Evolutionary conservation across 257 asterid genomes (phyloP), one percentile per base, ranked within the genome.

Genomic region (Solanum peruvianum): DNA sequence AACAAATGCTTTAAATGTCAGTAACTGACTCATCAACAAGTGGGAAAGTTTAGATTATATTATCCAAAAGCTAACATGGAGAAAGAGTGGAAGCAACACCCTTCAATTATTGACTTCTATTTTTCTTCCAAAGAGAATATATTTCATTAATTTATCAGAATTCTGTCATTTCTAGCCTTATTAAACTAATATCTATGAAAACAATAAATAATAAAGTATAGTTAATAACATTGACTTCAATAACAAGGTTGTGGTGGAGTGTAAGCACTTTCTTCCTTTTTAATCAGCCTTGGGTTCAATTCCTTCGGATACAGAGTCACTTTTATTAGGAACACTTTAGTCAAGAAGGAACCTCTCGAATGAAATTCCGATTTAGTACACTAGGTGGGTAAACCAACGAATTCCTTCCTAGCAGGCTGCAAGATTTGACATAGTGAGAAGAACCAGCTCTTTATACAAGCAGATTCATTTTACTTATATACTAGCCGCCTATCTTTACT

Each of bases 251-350:
- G 10, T 16, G 10, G 1, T 16, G 62, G 62, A 52, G 0, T 6
- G 0, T 52, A 52, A 52, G 4, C 3, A 52, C 1, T 52, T 52
- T 0, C 2, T 52, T 0, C 0, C 1, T 52, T 52, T 0, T 52
- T 52, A 16, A 52, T 52, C 23, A 16, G 10, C 1, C 4, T 52
- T 2, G 4, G 23, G 23, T 16, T 16, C 62, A 16, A 6, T 0
- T 4, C 23, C 23, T 52, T 1, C 0, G 0, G 2, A 0, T 16
- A 52, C 0, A 2, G 1, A 52, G 4, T 52, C 10, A 21, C 2
- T 10, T 52, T 16, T 2, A 16, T 52, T 16, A 16, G 23, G 4
- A 52, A 1, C 4, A 52, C 23, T 52, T 52, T 52, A 18, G 0
- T 2, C 62, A 52, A 52, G 4, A 0, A 16, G 62, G 1, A 16